These are phyloP conservation scores for Tympanopsis confertula DNA, from an alignment of 2,329 filamentous ascomycete species.

Conservation along the genomic window DNA sequence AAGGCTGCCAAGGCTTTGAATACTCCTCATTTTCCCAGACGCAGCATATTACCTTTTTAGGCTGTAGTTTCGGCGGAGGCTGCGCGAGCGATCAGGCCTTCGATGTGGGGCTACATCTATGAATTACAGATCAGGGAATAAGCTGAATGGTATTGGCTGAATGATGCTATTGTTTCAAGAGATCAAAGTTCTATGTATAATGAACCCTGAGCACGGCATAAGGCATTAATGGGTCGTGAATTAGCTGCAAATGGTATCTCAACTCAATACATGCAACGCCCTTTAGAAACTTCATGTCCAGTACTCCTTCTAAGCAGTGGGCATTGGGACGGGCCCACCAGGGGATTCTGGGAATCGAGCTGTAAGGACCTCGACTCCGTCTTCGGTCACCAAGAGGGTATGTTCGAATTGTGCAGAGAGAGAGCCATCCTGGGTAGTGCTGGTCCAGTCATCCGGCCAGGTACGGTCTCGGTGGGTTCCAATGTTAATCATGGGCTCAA, in stretches of 20 bases:
- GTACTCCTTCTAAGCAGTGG: slow-evolving; percentile 6
- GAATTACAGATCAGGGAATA: no score
- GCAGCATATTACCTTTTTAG: no score
- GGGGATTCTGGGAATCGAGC: slow-evolving; percentile 50
- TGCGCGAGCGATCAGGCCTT: no score
- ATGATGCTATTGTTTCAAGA: no score
- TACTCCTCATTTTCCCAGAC: no score
- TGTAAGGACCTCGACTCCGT: slow-evolving; percentile 55
- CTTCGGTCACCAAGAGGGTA: slow-evolving; percentile 55
- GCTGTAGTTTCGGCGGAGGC: no score
- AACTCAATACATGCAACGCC: background rate
- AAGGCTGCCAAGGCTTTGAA: no score
- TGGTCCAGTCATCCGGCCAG: slow-evolving; percentile 64
- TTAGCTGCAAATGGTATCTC: background rate
- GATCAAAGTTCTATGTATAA: no score
- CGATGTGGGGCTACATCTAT: no score
- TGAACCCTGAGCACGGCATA: no score
- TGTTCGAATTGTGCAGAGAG: slow-evolving; percentile 58
- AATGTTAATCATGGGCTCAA: slow-evolving; percentile 60
- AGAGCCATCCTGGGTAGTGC: slow-evolving; percentile 49
- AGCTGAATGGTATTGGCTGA: no score
- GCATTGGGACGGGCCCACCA: slow-evolving; percentile 44
- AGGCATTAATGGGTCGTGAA: background rate
- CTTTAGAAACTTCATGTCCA: background rate
- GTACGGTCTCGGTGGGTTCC: slow-evolving; percentile 55